Conservation (phyloP, 805 yeast genomes). For the Lipomyces sp. region DNA sequence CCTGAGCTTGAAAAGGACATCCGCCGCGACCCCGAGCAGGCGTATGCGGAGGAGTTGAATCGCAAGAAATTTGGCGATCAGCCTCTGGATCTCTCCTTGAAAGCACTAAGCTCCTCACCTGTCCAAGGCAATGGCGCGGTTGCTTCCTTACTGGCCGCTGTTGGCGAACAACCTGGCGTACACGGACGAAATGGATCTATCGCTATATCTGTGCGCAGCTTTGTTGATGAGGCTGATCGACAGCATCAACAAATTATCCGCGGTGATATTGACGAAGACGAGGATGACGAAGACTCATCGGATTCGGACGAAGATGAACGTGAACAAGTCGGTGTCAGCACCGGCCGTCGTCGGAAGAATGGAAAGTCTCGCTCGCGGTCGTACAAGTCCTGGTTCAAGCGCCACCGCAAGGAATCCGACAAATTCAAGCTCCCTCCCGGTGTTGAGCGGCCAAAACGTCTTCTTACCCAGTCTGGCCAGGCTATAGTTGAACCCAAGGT, state of each 20-base stretch:
- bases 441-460: slow-evolving; percentile 76
- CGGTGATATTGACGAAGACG: slow-evolving; percentile 50
- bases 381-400: slow-evolving; percentile 28
- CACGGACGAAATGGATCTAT: slow-evolving; percentile 33
- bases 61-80: slow-evolving; percentile 44
- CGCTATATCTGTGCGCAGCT: slow-evolving; percentile 30
- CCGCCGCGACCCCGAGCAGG: slow-evolving; percentile 77
- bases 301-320: slow-evolving; percentile 40
- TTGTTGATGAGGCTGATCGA: slow-evolving; percentile 25
- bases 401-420: slow-evolving; percentile 10
- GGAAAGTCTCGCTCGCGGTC: slow-evolving; percentile 4
- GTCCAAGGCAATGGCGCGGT: slow-evolving; percentile 12
- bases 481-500: slow-evolving; percentile 96
- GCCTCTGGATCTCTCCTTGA: slow-evolving; percentile 25
- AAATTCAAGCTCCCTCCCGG: slow-evolving; percentile 71
- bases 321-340: slow-evolving; percentile 30
- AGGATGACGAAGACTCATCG: slow-evolving; percentile 58
- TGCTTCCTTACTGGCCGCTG: slow-evolving; percentile 22
- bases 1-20: slow-evolving; percentile 84
- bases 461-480: slow-evolving; percentile 88
- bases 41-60: slow-evolving; percentile 67
- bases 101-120: slow-evolving; percentile 12
- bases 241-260: slow-evolving; percentile 28
- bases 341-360: slow-evolving; percentile 15
- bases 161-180: slow-evolving; percentile 37